Percentiles rank a stretch among this genome's conserved stretches.
phyloP scores from a whole-genome alignment of 495 filamentous ascomycete species.

The Penicillium pancosmium region DNA sequence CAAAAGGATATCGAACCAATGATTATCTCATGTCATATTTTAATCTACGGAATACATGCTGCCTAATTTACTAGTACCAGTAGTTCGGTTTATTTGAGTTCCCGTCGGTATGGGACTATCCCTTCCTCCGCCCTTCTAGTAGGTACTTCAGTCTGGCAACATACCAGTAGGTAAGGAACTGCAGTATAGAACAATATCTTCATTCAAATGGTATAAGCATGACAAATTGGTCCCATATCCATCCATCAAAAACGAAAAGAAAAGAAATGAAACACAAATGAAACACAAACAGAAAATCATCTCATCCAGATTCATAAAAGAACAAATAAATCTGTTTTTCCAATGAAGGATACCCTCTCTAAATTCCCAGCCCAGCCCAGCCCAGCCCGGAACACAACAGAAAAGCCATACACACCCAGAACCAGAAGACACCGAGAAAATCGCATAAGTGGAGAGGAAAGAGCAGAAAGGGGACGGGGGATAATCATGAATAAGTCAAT shows the following conservation, averaged over 20 bases:
- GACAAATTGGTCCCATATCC: conserved; percentile 18
- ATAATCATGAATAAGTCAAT: not conserved
- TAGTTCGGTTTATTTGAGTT: too few species aligned
- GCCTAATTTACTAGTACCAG: too few species aligned
- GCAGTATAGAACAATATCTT: conserved; percentile 14
- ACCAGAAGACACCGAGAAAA: conserved; percentile 29
- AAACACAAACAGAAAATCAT: conserved; percentile 21
- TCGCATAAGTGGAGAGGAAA: conserved; percentile 1
- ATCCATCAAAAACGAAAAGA: conserved; percentile 20
- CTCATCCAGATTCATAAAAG: conserved; percentile 20
- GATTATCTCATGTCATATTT: too few species aligned
- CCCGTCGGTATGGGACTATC: too few species aligned
- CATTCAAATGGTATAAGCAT: conserved; percentile 24
- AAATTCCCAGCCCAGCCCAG: conserved; percentile 30
- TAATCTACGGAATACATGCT: too few species aligned
- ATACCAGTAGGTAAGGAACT: too few species aligned
- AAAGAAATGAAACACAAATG: conserved; percentile 18
- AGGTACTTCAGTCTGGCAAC: too few species aligned
- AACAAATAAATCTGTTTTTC: conserved; percentile 31
- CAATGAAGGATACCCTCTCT: conserved; percentile 43
- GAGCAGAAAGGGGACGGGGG: not conserved
- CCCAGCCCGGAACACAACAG: not conserved
- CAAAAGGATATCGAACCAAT: too few species aligned
- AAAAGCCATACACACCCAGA: conserved; percentile 30
- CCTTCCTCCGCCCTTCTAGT: too few species aligned